Base-by-base conservation (phyloP, 2,329 filamentous ascomycete genomes). In the Phialemonium atrogriseum region DNA sequence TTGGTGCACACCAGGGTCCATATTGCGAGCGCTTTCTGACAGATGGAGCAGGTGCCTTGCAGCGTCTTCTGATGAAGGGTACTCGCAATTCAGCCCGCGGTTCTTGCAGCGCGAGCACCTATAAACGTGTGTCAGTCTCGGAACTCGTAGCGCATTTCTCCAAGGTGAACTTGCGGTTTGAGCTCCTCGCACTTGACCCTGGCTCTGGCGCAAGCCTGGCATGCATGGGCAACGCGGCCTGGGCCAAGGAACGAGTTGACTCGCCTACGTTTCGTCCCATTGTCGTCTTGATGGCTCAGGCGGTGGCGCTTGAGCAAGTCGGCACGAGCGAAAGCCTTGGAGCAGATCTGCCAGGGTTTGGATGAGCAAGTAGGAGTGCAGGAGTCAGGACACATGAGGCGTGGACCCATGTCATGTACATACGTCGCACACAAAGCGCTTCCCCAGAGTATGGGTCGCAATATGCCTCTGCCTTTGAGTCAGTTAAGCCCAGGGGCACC, bases 181-280 rank as follows among this genome's bases (percentile, higher is more conserved):
- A 55, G 46, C 35, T 73, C 69, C 38, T 71, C 67, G 38, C 69
- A 73, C 41, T 72, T 73, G 26, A 73, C 66, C 13, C 69, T 57
- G 9, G 69, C 68, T 12, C 59, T 48, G 4, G 69, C 68, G 39
- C 69, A 73, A 8, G 64, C 52, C 15, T 60, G 59, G 40, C 69
- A 73, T 10, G 69, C 69, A 40, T 71, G 66, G 8, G 62, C 66
- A 9, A 73, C 69, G 10, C 69, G 64, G 13, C 64, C 61, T 3
- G 62, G 55, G 11, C 56, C 61, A 4, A 63, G 61, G 1, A 62
- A 62, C 2, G 62, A 49, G 25, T 59, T 58, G 30, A 60, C 60
- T 10, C 65, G 59, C 21, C 67, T 58, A 20, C 66, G 68, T 42
- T 66, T 68, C 27, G 56, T 55, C 17, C 59, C 55, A 38, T 64